Evolutionary conservation across 2,329 filamentous ascomycete genomes (phyloP).

Genomic region (Aspergillus intermedius): DNA sequence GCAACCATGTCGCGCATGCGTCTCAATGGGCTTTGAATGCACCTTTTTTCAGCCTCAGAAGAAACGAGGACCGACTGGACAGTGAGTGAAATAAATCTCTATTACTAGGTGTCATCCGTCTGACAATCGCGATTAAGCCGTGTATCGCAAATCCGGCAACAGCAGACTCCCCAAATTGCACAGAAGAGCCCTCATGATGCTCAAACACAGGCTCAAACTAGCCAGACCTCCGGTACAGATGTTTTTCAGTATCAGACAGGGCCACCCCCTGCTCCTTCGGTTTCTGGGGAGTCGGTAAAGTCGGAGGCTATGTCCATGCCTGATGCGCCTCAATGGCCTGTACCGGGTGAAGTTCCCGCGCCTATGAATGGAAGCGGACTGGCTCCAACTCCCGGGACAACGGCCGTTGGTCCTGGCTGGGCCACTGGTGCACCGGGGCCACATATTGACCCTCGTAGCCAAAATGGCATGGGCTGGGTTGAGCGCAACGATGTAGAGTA

Average conservation of each 20-base stretch:
- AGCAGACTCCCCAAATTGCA: conserved; percentile 21
- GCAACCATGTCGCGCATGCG: conserved; percentile 33
- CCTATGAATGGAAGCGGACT: conserved; percentile 16
- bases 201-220: conserved; percentile 9
- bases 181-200: conserved; percentile 8
- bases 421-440: conserved; percentile 10
- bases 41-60: conserved; percentile 39
- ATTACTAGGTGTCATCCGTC: neutral
- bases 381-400: conserved; percentile 11
- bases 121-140: conserved; percentile 18
- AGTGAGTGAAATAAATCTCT: conserved; percentile 21
- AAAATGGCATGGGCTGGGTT: conserved; percentile 19
- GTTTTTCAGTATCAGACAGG: conserved; percentile 19
- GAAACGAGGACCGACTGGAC: conserved; percentile 34
- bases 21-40: conserved; percentile 34
- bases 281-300: conserved; percentile 10
- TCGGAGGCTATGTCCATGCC: conserved; percentile 10
- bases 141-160: conserved; percentile 32
- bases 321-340: conserved; percentile 16
- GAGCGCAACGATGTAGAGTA: conserved; percentile 27
- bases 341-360: conserved; percentile 14
- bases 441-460: conserved; percentile 16
- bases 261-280: conserved; percentile 2
- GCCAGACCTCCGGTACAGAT: conserved; percentile 11
- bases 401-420: conserved; percentile 18